These are phyloP conservation scores for Ophiostoma ips DNA, from an alignment of 2,329 filamentous ascomycete genomes.

Conservation along the genomic window DNA sequence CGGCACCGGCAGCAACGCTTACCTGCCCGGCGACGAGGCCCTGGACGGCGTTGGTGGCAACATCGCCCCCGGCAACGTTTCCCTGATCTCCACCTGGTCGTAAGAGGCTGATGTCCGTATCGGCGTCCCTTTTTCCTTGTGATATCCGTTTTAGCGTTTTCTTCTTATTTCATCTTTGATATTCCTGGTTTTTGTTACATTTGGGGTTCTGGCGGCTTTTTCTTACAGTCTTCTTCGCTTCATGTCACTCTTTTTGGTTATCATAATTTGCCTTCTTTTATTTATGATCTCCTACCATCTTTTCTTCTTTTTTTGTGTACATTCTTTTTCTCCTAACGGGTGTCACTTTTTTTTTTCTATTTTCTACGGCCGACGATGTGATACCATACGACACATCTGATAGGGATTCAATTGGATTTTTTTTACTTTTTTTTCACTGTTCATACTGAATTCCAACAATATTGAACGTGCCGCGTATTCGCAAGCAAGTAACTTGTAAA, in stretches of 20 bases:
- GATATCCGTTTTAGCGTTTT: not conserved
- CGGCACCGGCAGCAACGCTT: constrained; percentile 21
- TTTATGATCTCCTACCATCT: not conserved
- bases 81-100: constrained; percentile 12
- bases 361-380: not conserved
- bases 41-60: constrained; percentile 24
- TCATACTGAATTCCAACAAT: not conserved
- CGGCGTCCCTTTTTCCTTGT: not conserved
- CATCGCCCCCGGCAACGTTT: constrained; percentile 16
- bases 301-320: not conserved
- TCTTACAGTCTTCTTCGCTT: not conserved
- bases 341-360: not conserved
- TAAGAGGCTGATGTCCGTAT: not conserved
- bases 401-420: not conserved
- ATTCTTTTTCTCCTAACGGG: not conserved
- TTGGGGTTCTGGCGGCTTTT: not conserved
- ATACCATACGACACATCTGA: not conserved
- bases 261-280: not conserved
- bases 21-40: constrained; percentile 21
- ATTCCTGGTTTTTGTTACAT: not conserved
- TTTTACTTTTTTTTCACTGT: not conserved
- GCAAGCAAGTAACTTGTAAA: too few relatives aligned
- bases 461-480: too few relatives aligned
- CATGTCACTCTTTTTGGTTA: constrained; percentile 1
- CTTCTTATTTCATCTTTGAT: not conserved